Base-by-base conservation (phyloP, 75 land plant genomes). In the Gnetum montanum region DNA sequence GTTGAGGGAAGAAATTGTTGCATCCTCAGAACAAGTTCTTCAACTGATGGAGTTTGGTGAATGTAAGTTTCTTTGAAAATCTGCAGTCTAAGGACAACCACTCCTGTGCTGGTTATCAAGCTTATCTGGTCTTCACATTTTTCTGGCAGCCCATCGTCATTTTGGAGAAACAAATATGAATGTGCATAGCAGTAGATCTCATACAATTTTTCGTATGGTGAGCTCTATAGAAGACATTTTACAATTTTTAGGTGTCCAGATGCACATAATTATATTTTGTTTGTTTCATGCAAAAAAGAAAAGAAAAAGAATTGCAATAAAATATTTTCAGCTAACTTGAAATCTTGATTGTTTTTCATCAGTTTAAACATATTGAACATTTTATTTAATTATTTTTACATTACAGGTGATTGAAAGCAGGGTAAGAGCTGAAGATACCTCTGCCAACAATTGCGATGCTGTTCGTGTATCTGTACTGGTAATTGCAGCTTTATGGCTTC, bases 101-200 rank as follows among this genome's bases (percentile, higher is more conserved):
- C n/a, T n/a, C n/a, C n/a, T n/a, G n/a, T n/a, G n/a, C n/a, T n/a
- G n/a, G n/a, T n/a, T n/a, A n/a, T n/a, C n/a, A n/a, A n/a, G n/a
- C n/a, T n/a, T n/a, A n/a, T n/a, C n/a, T n/a, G n/a, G n/a, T n/a
- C n/a, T n/a, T n/a, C n/a, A n/a, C n/a, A n/a, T n/a, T n/a, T 43
- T 43, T 8, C 13, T 16, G 73, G 64, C 88, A 95, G 99, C 88
- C 59, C 90, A 90, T 76, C 76, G 99, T 18, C 99, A 90, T 68
- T 72, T 90, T 69, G 99, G 99, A 43, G 97, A 95, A 69, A 95
- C 99, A 57, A 95, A 95, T 47, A 95, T 95, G 99, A 95, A 95
- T 68, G 46, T 86, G 1, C 68, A 95, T 62, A 95, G 99, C 54
- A 95, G 99, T 73, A 78, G 99, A 61, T 95, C 99, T 29, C 99